Percentiles rank a stretch among this genome's conserved stretches.
Conservation (phyloP, 2,329 filamentous ascomycete genomes). For the Cladophialophora yegresii region DNA sequence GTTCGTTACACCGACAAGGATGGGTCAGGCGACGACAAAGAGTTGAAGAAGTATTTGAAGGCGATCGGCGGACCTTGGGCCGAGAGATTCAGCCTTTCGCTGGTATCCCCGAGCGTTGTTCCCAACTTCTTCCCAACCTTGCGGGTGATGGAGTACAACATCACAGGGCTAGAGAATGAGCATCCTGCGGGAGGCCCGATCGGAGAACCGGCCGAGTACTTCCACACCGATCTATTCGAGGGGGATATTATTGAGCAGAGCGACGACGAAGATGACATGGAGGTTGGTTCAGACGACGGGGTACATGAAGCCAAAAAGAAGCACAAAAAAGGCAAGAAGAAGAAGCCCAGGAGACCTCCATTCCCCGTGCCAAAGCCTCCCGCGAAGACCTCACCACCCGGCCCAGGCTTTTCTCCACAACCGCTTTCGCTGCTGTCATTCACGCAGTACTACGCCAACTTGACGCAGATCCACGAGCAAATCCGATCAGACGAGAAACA, state of each 20-base stretch:
- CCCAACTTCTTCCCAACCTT: constrained; percentile 90
- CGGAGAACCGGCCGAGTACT: constrained; percentile 21
- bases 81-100: constrained; percentile 78
- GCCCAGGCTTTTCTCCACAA: constrained; percentile 87
- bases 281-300: constrained; percentile 27
- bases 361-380: constrained; percentile 71
- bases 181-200: constrained; percentile 30
- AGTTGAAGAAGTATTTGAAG: constrained; percentile 59
- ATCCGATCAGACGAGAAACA: constrained; percentile 42
- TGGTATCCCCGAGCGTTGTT: constrained; percentile 83
- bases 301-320: constrained; percentile 51
- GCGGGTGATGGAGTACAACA: constrained; percentile 93
- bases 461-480: constrained; percentile 85
- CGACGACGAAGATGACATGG: constrained; percentile 38
- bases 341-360: constrained; percentile 60
- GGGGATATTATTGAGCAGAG: constrained; percentile 14
- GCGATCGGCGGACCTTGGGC: constrained; percentile 78
- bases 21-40: constrained; percentile 48
- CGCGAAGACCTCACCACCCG: constrained; percentile 70
- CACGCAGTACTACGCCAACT: constrained; percentile 89
- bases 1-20: constrained; percentile 25
- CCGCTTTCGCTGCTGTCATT: constrained; percentile 76
- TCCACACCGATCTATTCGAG: constrained; percentile 5
- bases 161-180: constrained; percentile 67
- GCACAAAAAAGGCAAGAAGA: constrained; percentile 51